Evolutionary conservation across 371 early-diverging fungal genomes (phyloP).

Genomic region (Rhizopus arrhizus): DNA sequence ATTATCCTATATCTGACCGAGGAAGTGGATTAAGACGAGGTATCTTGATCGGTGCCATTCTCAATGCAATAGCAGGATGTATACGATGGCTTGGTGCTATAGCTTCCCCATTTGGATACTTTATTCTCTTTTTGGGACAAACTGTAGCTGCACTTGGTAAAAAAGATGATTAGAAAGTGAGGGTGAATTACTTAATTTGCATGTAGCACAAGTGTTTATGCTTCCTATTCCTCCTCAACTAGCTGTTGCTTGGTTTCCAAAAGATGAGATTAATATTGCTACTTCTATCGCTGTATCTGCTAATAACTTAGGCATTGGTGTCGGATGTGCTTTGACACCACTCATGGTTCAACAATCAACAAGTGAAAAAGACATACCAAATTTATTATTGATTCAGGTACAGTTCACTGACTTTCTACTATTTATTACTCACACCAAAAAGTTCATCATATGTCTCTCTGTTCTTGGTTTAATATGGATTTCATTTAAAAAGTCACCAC

Average conservation of each 20-base stretch:
- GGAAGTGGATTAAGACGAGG: constrained; percentile 50
- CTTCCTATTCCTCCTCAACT: constrained; percentile 54
- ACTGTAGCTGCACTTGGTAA: constrained; percentile 53
- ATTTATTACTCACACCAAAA: neutral
- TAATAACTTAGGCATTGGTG: constrained; percentile 55
- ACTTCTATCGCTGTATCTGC: constrained; percentile 55
- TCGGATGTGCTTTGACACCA: constrained; percentile 55
- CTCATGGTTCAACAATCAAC: constrained; percentile 40
- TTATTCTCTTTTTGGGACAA: constrained; percentile 47
- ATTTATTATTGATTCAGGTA: constrained; percentile 44
- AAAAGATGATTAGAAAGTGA: neutral
- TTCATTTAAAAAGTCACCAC: constrained; percentile 25
- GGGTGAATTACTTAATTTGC: neutral
- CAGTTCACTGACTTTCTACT: neutral
- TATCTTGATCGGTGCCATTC: constrained; percentile 48
- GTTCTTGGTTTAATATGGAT: constrained; percentile 30
- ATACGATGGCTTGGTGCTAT: constrained; percentile 50
- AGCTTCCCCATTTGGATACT: constrained; percentile 39
- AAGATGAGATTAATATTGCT: constrained; percentile 47
- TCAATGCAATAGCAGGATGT: constrained; percentile 44
- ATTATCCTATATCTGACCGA: constrained; percentile 3
- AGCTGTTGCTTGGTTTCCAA: constrained; percentile 57
- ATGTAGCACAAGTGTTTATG: constrained; percentile 53
- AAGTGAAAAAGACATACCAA: constrained; percentile 42
- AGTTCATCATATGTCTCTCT: constrained; percentile 29